A percentile compares a stretch with the other conserved stretches of the same genome.
Conservation (phyloP, 1,284 basidiomycete genomes). For the Puccinia triticina region DNA sequence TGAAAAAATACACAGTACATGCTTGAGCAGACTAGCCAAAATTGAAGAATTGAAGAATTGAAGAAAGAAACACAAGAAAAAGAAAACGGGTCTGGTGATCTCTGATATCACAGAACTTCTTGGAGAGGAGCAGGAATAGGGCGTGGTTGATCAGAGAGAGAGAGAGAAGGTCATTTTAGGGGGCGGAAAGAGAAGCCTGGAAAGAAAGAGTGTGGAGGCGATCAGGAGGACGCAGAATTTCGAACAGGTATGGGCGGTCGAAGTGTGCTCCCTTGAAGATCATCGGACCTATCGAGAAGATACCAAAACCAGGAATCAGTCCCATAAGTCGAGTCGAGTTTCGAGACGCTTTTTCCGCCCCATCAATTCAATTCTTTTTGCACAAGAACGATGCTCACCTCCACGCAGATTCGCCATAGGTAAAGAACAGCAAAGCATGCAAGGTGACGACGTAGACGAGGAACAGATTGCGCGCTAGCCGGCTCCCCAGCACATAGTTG, state of each 20-base stretch:
- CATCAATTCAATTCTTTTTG: neutral
- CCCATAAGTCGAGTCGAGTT: neutral
- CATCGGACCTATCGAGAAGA: neutral
- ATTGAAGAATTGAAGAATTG: neutral
- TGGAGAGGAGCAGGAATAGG: neutral
- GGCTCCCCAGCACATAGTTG: conserved; percentile 80
- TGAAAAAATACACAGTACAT: neutral
- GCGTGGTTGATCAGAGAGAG: too few species aligned
- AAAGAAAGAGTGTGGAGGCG: neutral
- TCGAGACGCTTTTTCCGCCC: neutral
- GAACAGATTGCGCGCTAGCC: conserved; percentile 70
- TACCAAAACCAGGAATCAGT: neutral
- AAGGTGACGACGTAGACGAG: conserved; percentile 77
- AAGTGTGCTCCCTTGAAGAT: neutral
- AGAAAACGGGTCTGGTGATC: neutral
- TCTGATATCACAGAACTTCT: neutral
- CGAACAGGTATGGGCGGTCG: conserved; percentile 3
- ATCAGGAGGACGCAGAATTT: neutral
- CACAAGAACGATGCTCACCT: conserved; percentile 62
- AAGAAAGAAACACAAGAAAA: conserved; percentile 1
- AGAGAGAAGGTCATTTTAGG: too few species aligned
- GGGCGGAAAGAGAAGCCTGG: too few species aligned
- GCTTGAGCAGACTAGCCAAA: neutral
- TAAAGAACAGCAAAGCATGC: conserved; percentile 78
- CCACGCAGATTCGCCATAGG: conserved; percentile 62